Evolutionary conservation across 1,139 yeast species (phyloP).

Genomic region (Magnusiomyces clavatus): DNA sequence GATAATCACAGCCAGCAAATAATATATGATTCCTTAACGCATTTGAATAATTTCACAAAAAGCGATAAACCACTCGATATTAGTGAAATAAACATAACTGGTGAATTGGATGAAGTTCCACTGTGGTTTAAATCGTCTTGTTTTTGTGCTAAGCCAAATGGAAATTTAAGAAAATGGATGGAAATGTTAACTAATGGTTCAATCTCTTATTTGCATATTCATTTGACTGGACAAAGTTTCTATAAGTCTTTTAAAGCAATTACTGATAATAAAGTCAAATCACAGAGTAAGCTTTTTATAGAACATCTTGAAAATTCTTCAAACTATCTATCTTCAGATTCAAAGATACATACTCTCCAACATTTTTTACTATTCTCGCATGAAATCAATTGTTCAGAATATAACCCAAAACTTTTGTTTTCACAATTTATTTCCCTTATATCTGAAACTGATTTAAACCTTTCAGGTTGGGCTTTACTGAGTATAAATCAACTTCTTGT

Average conservation of each 20-base stretch:
- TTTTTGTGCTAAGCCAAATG: neutral
- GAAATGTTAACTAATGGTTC: neutral
- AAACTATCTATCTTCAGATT: too few relatives aligned
- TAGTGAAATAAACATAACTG: neutral
- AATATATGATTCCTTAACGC: neutral
- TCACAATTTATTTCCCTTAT: too few relatives aligned
- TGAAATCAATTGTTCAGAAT: too few relatives aligned
- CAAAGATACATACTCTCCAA: too few relatives aligned
- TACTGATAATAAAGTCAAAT: too few relatives aligned
- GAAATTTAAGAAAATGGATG: neutral
- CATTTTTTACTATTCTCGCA: too few relatives aligned
- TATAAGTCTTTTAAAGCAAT: too few relatives aligned
- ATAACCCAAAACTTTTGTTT: too few relatives aligned
- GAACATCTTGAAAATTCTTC: too few relatives aligned
- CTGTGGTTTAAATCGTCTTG: neutral
- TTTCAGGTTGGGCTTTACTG: conserved; percentile 2
- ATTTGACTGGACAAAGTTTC: too few relatives aligned
- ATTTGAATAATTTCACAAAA: neutral
- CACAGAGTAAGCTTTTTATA: too few relatives aligned
- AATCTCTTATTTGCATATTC: too few relatives aligned
- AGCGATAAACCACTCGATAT: neutral
- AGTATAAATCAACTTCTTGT: neutral
- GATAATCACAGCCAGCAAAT: neutral
- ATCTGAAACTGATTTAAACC: neutral
- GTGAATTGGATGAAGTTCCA: neutral